These are phyloP conservation scores for Rhizopogon hawkerae DNA, from an alignment of 1,284 basidiomycete genomes.

Conservation along the genomic window DNA sequence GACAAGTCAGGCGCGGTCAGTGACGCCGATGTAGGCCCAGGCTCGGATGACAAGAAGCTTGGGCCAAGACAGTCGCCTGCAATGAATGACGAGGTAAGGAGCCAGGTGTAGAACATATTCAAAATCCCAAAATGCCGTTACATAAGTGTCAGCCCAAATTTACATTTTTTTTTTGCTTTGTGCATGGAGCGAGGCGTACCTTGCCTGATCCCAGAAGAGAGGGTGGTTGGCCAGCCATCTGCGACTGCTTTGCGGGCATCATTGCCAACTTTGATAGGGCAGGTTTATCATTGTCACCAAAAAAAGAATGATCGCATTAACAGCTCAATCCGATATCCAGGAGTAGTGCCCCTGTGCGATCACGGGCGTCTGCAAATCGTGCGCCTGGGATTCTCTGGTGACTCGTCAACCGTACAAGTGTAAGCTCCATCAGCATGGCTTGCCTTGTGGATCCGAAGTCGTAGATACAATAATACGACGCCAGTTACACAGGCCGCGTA, in stretches of 20 bases:
- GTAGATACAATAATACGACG: conserved; percentile 12
- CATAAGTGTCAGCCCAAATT: neutral
- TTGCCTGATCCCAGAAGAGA: conserved; percentile 18
- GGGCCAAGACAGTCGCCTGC: conserved; percentile 24
- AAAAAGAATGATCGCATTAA: neutral
- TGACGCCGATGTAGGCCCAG: conserved; percentile 5
- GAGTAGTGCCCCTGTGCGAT: conserved; percentile 2
- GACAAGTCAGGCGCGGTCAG: conserved; percentile 9
- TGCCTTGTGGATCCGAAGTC: conserved; percentile 8
- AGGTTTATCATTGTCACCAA: neutral
- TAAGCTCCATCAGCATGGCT: neutral
- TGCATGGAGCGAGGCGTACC: conserved; percentile 8
- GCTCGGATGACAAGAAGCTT: neutral
- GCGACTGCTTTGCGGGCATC: conserved; percentile 6
- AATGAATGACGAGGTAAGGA: conserved; percentile 24
- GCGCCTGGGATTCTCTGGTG: too few species aligned
- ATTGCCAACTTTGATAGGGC: neutral
- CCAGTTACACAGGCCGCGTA: conserved; percentile 2
- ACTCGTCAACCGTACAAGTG: neutral
- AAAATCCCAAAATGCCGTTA: conserved; percentile 19
- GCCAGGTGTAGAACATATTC: conserved; percentile 19
- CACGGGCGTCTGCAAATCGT: too few species aligned
- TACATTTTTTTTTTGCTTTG: neutral
- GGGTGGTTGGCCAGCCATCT: conserved; percentile 13
- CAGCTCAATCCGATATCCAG: conserved; percentile 12